Base-by-base conservation (phyloP, 257 asterid species). In the Ehretia macrophylla region DNA sequence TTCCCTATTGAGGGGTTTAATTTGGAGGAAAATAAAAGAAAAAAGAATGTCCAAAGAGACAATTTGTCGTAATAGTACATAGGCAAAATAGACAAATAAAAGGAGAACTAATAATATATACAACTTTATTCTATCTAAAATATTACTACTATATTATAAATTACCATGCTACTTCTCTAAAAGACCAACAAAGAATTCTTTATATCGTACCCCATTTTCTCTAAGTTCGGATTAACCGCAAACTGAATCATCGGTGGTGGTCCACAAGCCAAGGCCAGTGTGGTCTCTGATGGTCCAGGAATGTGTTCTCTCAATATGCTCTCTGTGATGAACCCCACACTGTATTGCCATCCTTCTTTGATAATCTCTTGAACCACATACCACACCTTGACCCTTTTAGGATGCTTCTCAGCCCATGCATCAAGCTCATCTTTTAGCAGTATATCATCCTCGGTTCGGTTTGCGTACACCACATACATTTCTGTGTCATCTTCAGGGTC, bases 201-300 rank as follows among this genome's bases (percentile, higher is more conserved):
- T 3, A 79, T 60, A 65, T 86, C 76, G 55, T 82, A 92, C 8
- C 97, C 99, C 87, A 92, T 81, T 83, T 81, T 92, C 85, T 88
- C 99, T 91, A 92, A 75, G 68, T 83, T 92, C 0, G 95, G 94
- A 64, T 76, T 84, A 39, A 88, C 90, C 40, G 97, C 97, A 51
- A 88, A 84, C 49, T 92, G 93, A 67, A 92, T 55, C 99, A 92
- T 92, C 8, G 96, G 87, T 60, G 99, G 96, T 38, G 99, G 99
- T 17, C 99, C 99, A 32, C 99, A 92, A 0, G 90, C 96, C 72
- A 92, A 66, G 0, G 85, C 99, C 66, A 92, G 59, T 1, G 90
- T 55, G 6, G 66, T 16, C 11, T 75, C 82, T 21, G 86, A 44
- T n/a, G 80, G 65, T 17, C 54, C 59, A 58, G 99, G 97, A 52